phyloP scores from a whole-genome alignment of 148 eudicot species.

The Talinum fruticosum region DNA sequence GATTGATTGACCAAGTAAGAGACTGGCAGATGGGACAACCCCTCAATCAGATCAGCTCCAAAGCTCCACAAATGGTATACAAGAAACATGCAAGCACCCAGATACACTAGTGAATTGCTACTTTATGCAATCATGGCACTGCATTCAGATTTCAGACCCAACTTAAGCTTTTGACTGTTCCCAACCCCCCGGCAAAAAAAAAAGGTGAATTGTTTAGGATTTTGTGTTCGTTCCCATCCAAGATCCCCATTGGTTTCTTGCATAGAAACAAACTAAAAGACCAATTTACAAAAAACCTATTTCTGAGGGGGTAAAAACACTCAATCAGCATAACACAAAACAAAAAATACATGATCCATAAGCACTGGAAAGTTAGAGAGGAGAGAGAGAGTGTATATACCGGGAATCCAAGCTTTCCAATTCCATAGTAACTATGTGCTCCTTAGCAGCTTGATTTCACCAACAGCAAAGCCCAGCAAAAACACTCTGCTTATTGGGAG shows the following conservation, averaged over 20 bases:
- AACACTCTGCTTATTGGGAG: not conserved
- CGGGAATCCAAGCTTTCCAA: conserved; percentile 9
- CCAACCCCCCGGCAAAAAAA: not conserved
- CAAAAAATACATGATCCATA: not conserved
- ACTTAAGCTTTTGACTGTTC: not conserved
- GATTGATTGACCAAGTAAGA: no score
- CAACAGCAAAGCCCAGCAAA: not conserved
- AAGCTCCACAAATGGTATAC: not conserved
- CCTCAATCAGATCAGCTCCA: not conserved
- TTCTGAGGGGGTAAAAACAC: no score
- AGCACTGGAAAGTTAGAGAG: not conserved
- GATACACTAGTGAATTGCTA: not conserved
- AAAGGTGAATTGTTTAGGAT: not conserved
- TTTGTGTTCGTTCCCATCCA: not conserved
- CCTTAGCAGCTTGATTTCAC: not conserved
- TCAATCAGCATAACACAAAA: not conserved
- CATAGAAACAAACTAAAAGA: not conserved
- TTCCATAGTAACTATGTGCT: conserved; percentile 16
- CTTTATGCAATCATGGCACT: not conserved
- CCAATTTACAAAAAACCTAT: not conserved
- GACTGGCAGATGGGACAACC: not conserved
- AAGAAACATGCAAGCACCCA: conserved; percentile 1
- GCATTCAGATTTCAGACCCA: not conserved
- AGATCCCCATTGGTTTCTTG: not conserved
- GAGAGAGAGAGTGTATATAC: conserved; percentile 4